Base-by-base conservation (phyloP, 1,139 yeast genomes). In the Debaryomycetaceae sp. region DNA sequence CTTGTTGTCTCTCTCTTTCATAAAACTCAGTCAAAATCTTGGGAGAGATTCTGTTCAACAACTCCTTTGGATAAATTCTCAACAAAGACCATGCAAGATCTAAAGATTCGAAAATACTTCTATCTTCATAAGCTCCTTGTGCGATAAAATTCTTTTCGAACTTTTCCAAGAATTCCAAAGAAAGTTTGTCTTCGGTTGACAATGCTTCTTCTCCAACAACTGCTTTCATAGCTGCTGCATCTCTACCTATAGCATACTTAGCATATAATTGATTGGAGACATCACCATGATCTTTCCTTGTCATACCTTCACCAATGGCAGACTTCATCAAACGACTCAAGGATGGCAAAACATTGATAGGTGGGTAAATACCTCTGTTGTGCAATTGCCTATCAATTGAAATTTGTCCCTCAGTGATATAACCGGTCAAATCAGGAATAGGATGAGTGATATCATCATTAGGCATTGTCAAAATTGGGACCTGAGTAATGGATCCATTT, bases 151-250 rank as follows among this genome's bases (percentile, higher is more conserved):
- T 86, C 78, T 87, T 89, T 72, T 93, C 99, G 61, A 93, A 93
- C 75, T 93, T 93, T 66, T 95, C 99, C 74, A 93, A 83, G 68
- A 93, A 93, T 75, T 93, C 99, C 62, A 93, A 80, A 1, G 99
- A 93, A 55, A 93, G 80, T 73, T 93, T 95, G 73, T 93, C 99
- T 72, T 93, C 99, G 55, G 89, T 88, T 34, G 97, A 90, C 62
- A 93, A 79, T 36, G 99, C 99, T 72, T 93, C 99, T 72, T 93
- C 99, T 81, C 99, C 99, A 58, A 93, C 99, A 55, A 93, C 99
- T n/a, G 99, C 97, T 76, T 93, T 93, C 99, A 93, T 93, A 58
- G 99, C 97, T 42, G 99, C 99, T 31, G 99, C 99, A 72, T 93
- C 99, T 74, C 91, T 87, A 78, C 99, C 99, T 75, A 93, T 95